Percentiles rank a stretch among this genome's conserved stretches.
Evolutionary conservation across 2,329 filamentous ascomycete genomes (phyloP).

Genomic region (Pseudohalonectria lignicola): DNA sequence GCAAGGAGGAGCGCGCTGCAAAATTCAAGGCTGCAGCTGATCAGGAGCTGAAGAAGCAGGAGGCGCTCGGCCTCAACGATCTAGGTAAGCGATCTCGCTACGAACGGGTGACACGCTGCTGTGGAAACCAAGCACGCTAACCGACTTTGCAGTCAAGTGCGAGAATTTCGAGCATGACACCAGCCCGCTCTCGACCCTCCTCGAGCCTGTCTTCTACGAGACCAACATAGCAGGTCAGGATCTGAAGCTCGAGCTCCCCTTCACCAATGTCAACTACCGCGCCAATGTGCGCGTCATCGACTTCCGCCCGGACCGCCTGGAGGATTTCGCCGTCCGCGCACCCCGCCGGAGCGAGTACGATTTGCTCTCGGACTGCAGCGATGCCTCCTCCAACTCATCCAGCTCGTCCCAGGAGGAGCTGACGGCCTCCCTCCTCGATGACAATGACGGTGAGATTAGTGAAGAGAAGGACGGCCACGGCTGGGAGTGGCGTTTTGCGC

Average conservation of each 20-base stretch:
- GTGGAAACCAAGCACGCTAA: background rate
- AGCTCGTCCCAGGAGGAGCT: too few relatives aligned
- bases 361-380: constrained; percentile 35
- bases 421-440: too few relatives aligned
- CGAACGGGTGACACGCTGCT: too few relatives aligned
- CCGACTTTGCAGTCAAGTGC: constrained; percentile 27
- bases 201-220: constrained; percentile 25
- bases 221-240: constrained; percentile 28
- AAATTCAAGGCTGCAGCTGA: constrained; percentile 2
- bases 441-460: constrained; percentile 12
- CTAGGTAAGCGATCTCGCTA: constrained; percentile 1
- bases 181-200: constrained; percentile 26
- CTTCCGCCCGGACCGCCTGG: constrained; percentile 59
- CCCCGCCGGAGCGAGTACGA: constrained; percentile 35
- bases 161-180: constrained; percentile 26
- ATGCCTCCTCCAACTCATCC: too few relatives aligned
- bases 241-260: constrained; percentile 45
- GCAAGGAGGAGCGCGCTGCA: background rate
- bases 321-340: constrained; percentile 57
- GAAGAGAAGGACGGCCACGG: constrained; percentile 18
- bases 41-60: background rate
- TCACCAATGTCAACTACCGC: constrained; percentile 62
- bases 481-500: constrained; percentile 80
- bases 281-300: constrained; percentile 68
- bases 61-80: background rate